phyloP scores from a whole-genome alignment of 2,329 filamentous ascomycete species.

The Fusarium sp. region DNA sequence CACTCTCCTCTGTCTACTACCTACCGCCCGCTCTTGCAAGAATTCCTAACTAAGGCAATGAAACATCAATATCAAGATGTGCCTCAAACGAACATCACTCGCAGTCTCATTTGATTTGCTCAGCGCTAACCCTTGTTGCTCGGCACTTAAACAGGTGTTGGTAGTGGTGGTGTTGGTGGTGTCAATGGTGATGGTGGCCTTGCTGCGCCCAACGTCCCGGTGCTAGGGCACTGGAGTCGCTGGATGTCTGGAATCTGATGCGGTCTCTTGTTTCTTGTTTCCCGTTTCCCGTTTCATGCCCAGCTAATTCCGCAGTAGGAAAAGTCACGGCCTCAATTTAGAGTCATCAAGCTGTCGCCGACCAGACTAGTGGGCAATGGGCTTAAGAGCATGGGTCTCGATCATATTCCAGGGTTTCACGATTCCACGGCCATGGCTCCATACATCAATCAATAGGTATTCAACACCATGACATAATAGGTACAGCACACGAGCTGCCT shows the following conservation, averaged over 20 bases:
- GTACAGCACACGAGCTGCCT: background rate
- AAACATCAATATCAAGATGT: background rate
- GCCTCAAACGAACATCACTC: conserved; percentile 32
- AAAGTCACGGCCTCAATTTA: conserved; percentile 31
- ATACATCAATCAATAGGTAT: background rate
- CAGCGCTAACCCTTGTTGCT: conserved; percentile 38
- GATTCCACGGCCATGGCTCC: conserved; percentile 1
- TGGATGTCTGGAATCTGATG: conserved; percentile 25
- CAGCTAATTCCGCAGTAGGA: conserved; percentile 17
- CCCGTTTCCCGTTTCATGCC: conserved; percentile 36
- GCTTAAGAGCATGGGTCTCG: conserved; percentile 18
- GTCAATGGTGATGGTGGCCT: conserved; percentile 10
- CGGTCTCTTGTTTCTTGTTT: conserved; percentile 35
- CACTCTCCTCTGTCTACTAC: background rate
- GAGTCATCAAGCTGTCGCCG: conserved; percentile 15
- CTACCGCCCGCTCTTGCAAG: conserved; percentile 3
- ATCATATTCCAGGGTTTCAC: conserved; percentile 6
- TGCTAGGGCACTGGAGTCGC: conserved; percentile 31
- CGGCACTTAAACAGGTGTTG: conserved; percentile 39
- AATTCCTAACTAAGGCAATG: conserved; percentile 2
- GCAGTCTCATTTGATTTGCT: conserved; percentile 22
- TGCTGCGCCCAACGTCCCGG: conserved; percentile 44
- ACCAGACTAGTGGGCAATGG: conserved; percentile 2
- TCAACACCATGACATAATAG: background rate
- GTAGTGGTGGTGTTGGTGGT: conserved; percentile 20